phyloP scores from a whole-genome alignment of 257 asterid genomes.

The Oldenlandia corymbosa region DNA sequence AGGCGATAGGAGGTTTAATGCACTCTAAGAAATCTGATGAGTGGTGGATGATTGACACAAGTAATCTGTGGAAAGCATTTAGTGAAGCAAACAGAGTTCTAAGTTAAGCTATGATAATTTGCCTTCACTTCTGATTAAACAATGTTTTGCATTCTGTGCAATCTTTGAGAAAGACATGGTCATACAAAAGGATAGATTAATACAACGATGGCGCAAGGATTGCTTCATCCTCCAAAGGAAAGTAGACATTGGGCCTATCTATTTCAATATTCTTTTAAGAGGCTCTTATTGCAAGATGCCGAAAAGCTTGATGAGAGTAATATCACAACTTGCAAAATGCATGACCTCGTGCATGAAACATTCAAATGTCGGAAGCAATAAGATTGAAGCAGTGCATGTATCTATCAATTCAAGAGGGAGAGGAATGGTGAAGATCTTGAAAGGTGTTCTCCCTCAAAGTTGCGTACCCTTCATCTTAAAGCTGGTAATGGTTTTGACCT shows the following conservation, averaged over 20 bases:
- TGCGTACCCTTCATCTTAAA: constrained; percentile 5
- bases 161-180: constrained; percentile 17
- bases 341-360: constrained; percentile 31
- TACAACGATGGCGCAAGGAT: constrained; percentile 25
- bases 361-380: not conserved
- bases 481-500: not conserved
- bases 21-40: constrained; percentile 15
- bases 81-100: not conserved
- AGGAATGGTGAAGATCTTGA: not conserved
- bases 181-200: constrained; percentile 20
- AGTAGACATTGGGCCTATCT: constrained; percentile 4
- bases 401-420: constrained; percentile 1
- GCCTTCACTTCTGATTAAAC: constrained; percentile 18
- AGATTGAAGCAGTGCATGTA: not conserved
- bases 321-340: constrained; percentile 21
- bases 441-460: not conserved
- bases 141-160: constrained; percentile 21
- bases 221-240: constrained; percentile 4
- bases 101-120: constrained; percentile 22
- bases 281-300: constrained; percentile 20
- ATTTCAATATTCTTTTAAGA: constrained; percentile 10
- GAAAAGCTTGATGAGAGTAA: constrained; percentile 4
- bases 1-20: constrained; percentile 23
- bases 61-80: not conserved
- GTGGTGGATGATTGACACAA: constrained; percentile 16